A percentile compares a stretch with the other conserved stretches of the same genome.
phyloP scores from a whole-genome alignment of 805 yeast genomes.

The Nakazawaea anatomiae region DNA sequence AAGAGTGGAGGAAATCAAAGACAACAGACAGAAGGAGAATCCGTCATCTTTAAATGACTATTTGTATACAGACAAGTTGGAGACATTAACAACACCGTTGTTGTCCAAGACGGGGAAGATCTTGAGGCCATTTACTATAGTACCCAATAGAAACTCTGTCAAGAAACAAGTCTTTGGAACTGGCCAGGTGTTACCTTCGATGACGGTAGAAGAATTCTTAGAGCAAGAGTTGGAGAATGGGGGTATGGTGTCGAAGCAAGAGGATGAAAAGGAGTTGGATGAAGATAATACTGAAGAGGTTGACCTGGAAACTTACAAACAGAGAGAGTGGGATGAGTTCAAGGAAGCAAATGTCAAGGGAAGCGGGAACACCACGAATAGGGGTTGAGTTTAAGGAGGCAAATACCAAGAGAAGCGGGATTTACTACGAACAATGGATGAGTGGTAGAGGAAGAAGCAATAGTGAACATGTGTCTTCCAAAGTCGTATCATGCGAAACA shows the following conservation, averaged over 20 bases:
- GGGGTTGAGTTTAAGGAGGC: slow-evolving; percentile 33
- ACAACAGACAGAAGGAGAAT: slow-evolving; percentile 9
- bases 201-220: slow-evolving; percentile 88
- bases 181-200: slow-evolving; percentile 89
- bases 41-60: slow-evolving; percentile 25
- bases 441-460: too few relatives aligned
- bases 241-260: slow-evolving; percentile 52
- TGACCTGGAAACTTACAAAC: slow-evolving; percentile 66
- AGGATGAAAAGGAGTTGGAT: slow-evolving; percentile 32
- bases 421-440: too few relatives aligned
- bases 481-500: too few relatives aligned
- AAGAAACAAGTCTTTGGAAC: slow-evolving; percentile 74
- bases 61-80: slow-evolving; percentile 63
- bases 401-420: too few relatives aligned
- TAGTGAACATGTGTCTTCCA: too few relatives aligned
- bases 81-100: slow-evolving; percentile 43
- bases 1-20: slow-evolving; percentile 13
- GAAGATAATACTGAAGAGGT: slow-evolving; percentile 54
- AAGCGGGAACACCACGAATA: slow-evolving; percentile 78
- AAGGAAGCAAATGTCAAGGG: slow-evolving; percentile 82
- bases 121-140: slow-evolving; percentile 76
- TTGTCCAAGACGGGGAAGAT: slow-evolving; percentile 73
- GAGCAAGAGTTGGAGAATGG: slow-evolving; percentile 84
- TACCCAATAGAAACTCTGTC: slow-evolving; percentile 50
- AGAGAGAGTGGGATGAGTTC: slow-evolving; percentile 91